Evolutionary conservation across 371 early-diverging fungal species (phyloP).

Genomic region (Actinomucor elegans): DNA sequence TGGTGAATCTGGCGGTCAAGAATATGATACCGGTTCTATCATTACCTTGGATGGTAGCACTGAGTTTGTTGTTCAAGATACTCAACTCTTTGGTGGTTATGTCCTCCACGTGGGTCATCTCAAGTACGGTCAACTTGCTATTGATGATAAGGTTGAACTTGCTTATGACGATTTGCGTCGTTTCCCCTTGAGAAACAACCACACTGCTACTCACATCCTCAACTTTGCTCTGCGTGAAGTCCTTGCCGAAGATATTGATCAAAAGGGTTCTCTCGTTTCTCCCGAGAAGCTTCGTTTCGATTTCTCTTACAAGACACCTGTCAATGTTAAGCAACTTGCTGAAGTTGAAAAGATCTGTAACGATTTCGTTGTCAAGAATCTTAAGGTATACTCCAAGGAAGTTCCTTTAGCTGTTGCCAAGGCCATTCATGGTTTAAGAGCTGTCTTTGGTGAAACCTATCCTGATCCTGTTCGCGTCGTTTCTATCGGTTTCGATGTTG

Average conservation of each 20-base stretch:
- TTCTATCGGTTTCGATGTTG: slow-evolving; percentile 86
- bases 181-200: slow-evolving; percentile 92
- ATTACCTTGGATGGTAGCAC: slow-evolving; percentile 76
- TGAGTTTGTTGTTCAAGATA: slow-evolving; percentile 94
- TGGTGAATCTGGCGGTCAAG: slow-evolving; percentile 99
- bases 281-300: slow-evolving; percentile 98
- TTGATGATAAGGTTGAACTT: slow-evolving; percentile 74
- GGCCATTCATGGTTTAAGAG: slow-evolving; percentile 88
- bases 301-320: slow-evolving; percentile 80
- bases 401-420: slow-evolving; percentile 83
- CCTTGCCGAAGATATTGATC: slow-evolving; percentile 79
- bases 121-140: slow-evolving; percentile 78
- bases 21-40: slow-evolving; percentile 95
- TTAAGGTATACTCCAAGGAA: slow-evolving; percentile 80
- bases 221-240: slow-evolving; percentile 93
- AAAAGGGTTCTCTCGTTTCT: slow-evolving; percentile 98
- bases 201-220: slow-evolving; percentile 98
- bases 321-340: slow-evolving; percentile 80
- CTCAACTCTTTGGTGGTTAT: slow-evolving; percentile 94
- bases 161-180: slow-evolving; percentile 91
- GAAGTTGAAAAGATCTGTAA: slow-evolving; percentile 85
- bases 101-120: slow-evolving; percentile 97
- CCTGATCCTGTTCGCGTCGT: slow-evolving; percentile 97
- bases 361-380: slow-evolving; percentile 76
- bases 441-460: slow-evolving; percentile 96